Base-by-base conservation (phyloP, 495 filamentous ascomycete species). In the Lentithecium fluviatile region DNA sequence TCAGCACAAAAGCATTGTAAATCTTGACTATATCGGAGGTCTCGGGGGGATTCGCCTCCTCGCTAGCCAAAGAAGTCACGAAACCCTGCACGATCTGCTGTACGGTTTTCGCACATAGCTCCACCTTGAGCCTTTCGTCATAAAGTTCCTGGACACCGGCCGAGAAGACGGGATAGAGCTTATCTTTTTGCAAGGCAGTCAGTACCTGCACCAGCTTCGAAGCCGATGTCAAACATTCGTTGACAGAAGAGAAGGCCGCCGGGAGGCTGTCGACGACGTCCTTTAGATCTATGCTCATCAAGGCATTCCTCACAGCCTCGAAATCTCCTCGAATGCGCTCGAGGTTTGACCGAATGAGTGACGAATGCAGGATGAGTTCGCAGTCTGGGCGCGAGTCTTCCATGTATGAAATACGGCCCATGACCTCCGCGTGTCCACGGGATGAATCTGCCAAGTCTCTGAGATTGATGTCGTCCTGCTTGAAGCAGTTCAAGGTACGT, bases 381-480 rank as follows among this genome's bases (percentile, higher is more conserved):
- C 57, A 46, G 19, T 64, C 60, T 6, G 53, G 60, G 6, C 47
- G 51, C 17, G 53, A 7, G 2, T 26, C 46, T 2, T 57, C 52
- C 17, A 46, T 29, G 26, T 52, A 47, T 20, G 46, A 34, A 6
- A 55, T 29, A 26, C 32, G 38, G 7, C 17, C 24, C 43, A 60
- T 25, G 21, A 50, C 43, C n/a, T 37, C 13, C 23, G 53, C 66
- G 2, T 66, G 88, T 52, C 88, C 77, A 70, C 94, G 86, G 36
- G 97, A 75, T 69, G 96, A 91, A 6, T 81, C 80, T 1, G 84
- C 85, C 68, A 91, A 89, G 52, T 90, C 86, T 67, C 86, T 84
- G 75, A 88, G 85, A 69, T 91, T 89, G n/a, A 97, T 71, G 54
- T 97, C 92, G 64, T 96, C 91, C 50, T 84, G 84, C 60, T 88